These are phyloP conservation scores for Prunus armeniaca DNA, from an alignment of 306 rosid species.

Conservation along the genomic window DNA sequence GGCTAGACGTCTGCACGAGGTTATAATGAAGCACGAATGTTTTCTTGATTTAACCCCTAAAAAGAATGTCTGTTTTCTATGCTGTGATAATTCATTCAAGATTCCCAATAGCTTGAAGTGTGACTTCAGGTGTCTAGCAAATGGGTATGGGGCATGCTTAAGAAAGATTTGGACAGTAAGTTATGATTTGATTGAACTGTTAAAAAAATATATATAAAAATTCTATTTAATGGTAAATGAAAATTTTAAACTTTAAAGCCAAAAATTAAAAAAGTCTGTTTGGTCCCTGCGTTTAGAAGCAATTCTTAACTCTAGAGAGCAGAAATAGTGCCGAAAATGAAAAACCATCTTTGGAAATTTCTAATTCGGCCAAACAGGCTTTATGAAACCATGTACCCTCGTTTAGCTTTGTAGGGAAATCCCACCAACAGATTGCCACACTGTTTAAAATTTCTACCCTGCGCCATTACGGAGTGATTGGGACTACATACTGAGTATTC, in stretches of 20 bases:
- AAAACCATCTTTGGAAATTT: neutral
- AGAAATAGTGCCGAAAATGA: neutral
- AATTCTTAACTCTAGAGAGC: neutral
- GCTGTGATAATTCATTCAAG: neutral
- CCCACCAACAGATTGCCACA: neutral
- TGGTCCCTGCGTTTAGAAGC: neutral
- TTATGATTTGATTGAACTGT: neutral
- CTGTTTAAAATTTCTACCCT: neutral
- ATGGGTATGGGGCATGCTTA: neutral
- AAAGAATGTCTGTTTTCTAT: neutral
- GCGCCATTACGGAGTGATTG: neutral
- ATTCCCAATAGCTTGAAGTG: neutral
- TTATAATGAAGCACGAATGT: conserved; percentile 66
- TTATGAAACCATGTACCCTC: neutral
- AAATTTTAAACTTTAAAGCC: neutral
- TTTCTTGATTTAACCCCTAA: neutral
- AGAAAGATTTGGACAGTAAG: neutral
- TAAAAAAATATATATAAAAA: neutral
- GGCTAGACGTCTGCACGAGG: conserved; percentile 67
- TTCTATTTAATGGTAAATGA: neutral
- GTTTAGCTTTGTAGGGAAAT: neutral
- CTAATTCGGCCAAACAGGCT: neutral
- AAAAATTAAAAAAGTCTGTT: neutral
- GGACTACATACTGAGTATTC: neutral
- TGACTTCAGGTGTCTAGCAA: neutral